Conservation (phyloP, 192 early-diverging fungal species). For the Podila verticillata region DNA sequence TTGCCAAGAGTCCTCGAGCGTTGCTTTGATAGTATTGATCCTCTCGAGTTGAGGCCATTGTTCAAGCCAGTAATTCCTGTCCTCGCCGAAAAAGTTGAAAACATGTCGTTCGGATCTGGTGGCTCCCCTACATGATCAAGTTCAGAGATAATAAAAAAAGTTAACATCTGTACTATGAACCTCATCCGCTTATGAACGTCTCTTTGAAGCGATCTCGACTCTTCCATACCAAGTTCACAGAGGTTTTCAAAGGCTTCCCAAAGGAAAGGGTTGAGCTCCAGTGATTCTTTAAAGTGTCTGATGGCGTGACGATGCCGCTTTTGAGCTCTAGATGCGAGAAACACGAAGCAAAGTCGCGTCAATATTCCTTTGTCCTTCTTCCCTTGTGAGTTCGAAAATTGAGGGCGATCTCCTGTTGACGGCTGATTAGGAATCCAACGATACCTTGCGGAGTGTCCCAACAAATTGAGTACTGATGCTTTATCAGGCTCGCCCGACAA, state of each 20-base stretch:
- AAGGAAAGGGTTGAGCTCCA: conserved; percentile 56
- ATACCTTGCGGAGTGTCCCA: conserved; percentile 39
- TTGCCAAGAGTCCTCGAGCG: neutral
- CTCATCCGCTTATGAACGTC: neutral
- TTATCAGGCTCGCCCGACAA: conserved; percentile 14
- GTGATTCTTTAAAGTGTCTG: conserved; percentile 45
- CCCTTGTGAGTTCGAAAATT: no score
- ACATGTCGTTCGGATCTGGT: conserved; percentile 26
- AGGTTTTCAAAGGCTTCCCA: conserved; percentile 61
- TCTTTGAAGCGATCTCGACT: neutral
- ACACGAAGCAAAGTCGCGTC: neutral
- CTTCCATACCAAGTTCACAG: conserved; percentile 56
- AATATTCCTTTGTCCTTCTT: neutral
- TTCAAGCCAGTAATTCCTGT: neutral
- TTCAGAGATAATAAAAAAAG: neutral
- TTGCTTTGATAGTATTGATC: neutral
- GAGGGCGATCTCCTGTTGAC: neutral
- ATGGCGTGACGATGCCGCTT: conserved; percentile 44
- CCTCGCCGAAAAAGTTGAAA: conserved; percentile 19
- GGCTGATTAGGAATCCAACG: no score
- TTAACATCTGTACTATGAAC: neutral
- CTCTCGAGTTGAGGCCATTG: neutral
- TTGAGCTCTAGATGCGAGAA: conserved; percentile 31
- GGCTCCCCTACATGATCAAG: conserved; percentile 14
- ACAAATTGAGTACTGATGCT: conserved; percentile 27